Evolutionary conservation across 768 basidiomycete genomes (phyloP).

Genomic region (Leccinum pellstonianum): DNA sequence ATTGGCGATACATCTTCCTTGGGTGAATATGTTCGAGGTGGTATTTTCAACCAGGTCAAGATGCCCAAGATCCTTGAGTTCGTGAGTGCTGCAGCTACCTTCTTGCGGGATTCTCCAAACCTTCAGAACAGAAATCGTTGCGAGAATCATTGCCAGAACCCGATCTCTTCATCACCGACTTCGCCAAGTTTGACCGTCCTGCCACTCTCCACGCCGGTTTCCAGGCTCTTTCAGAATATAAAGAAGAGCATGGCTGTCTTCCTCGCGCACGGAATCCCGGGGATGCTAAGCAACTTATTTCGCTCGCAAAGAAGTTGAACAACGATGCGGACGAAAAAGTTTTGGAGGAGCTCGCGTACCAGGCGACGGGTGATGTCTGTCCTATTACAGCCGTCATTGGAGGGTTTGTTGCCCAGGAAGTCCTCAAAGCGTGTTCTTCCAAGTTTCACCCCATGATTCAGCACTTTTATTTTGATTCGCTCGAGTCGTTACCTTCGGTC

Average conservation of each 20-base stretch:
- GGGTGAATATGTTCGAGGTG: constrained; percentile 78
- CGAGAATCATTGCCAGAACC: constrained; percentile 79
- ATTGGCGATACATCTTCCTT: constrained; percentile 89
- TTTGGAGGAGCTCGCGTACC: constrained; percentile 82
- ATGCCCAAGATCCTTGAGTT: constrained; percentile 97
- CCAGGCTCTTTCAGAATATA: constrained; percentile 86
- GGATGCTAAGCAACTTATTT: constrained; percentile 73
- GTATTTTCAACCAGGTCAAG: constrained; percentile 97
- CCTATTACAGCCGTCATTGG: constrained; percentile 93
- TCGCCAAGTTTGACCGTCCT: constrained; percentile 95
- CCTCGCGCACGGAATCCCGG: constrained; percentile 80
- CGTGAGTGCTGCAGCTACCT: constrained; percentile 47
- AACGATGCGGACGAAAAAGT: constrained; percentile 77
- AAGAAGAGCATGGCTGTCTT: constrained; percentile 57
- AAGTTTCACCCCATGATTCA: constrained; percentile 98
- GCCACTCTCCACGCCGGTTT: constrained; percentile 89
- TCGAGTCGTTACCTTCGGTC: constrained; percentile 83
- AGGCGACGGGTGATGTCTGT: constrained; percentile 86
- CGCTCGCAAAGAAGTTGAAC: constrained; percentile 76
- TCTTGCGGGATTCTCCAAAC: constrained; percentile 2
- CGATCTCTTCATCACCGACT: constrained; percentile 93
- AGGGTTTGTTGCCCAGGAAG: constrained; percentile 97
- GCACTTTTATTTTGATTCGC: constrained; percentile 94
- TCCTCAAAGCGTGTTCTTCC: constrained; percentile 93
- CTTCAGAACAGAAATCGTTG: constrained; percentile 75